phyloP scores from a whole-genome alignment of 176 grass and related monocot species.

The Carex scoparia region DNA sequence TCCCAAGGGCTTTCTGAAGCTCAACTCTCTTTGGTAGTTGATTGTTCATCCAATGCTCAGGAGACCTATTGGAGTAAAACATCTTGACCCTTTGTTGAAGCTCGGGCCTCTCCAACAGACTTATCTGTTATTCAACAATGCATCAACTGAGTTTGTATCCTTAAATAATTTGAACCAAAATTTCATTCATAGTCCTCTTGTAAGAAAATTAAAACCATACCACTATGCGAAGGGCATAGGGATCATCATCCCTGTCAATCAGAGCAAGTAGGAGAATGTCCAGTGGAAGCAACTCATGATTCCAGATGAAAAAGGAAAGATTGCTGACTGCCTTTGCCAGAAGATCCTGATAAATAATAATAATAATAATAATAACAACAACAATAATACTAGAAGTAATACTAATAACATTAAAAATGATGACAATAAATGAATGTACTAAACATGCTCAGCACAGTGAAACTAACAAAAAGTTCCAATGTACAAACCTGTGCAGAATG shows the following conservation, averaged over 20 bases:
- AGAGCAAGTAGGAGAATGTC: slow-evolving; percentile 94
- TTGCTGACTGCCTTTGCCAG: slow-evolving; percentile 82
- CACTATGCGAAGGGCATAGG: slow-evolving; percentile 81
- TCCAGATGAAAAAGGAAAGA: slow-evolving; percentile 92
- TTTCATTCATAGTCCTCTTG: background rate
- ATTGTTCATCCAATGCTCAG: slow-evolving; percentile 93
- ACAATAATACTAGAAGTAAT: no score
- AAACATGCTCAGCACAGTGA: no score
- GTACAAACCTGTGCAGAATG: slow-evolving; percentile 63
- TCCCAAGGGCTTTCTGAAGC: slow-evolving; percentile 96
- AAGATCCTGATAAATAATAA: slow-evolving; percentile 54
- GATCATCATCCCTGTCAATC: slow-evolving; percentile 96
- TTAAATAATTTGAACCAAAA: background rate
- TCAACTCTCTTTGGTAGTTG: slow-evolving; percentile 93
- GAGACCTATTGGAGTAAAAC: slow-evolving; percentile 60
- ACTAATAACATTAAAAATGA: no score
- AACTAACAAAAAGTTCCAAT: slow-evolving; percentile 6
- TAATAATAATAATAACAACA: slow-evolving; percentile 9
- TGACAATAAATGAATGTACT: no score
- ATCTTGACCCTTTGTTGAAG: slow-evolving; percentile 85
- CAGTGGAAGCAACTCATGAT: slow-evolving; percentile 83
- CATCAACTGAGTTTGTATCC: background rate
- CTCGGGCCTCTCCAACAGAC: slow-evolving; percentile 73
- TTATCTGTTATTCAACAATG: slow-evolving; percentile 56
- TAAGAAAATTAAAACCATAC: slow-evolving; percentile 39